A percentile compares a stretch with the other conserved stretches of the same genome.
These are phyloP conservation scores for Corchorus olitorius DNA, from an alignment of 345 rosid species.

Conservation along the genomic window DNA sequence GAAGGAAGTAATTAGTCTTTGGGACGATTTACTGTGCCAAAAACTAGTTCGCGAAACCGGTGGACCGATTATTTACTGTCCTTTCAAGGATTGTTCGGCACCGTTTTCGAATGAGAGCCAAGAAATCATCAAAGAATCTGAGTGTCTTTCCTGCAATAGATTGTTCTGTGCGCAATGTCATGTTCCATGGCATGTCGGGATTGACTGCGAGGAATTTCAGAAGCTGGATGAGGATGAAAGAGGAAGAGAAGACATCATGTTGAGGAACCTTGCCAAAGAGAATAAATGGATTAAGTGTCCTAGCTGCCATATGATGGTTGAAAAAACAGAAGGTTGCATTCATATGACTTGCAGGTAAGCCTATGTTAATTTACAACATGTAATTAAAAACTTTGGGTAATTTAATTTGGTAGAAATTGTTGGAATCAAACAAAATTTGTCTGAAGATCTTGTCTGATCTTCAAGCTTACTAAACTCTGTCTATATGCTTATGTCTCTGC, in stretches of 20 bases:
- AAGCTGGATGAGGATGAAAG: slow-evolving; percentile 42
- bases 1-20: slow-evolving; percentile 22
- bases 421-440: no score
- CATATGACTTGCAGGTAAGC: slow-evolving; percentile 56
- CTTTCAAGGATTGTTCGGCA: slow-evolving; percentile 52
- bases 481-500: slow-evolving; percentile 12
- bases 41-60: slow-evolving; percentile 33
- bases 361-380: background rate
- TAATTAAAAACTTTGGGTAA: no score
- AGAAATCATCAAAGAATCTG: slow-evolving; percentile 27
- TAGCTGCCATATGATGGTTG: slow-evolving; percentile 44
- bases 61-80: slow-evolving; percentile 46
- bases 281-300: slow-evolving; percentile 54
- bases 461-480: background rate
- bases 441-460: background rate
- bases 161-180: slow-evolving; percentile 49
- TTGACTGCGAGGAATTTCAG: slow-evolving; percentile 43
- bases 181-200: slow-evolving; percentile 56
- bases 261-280: slow-evolving; percentile 47
- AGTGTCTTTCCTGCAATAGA: slow-evolving; percentile 52
- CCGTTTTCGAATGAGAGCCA: slow-evolving; percentile 39
- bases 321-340: slow-evolving; percentile 42
- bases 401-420: no score
- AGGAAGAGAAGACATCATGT: slow-evolving; percentile 43
- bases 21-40: slow-evolving; percentile 50